Base-by-base conservation (phyloP, 2,329 filamentous ascomycete genomes). In the Diaporthe sp. region DNA sequence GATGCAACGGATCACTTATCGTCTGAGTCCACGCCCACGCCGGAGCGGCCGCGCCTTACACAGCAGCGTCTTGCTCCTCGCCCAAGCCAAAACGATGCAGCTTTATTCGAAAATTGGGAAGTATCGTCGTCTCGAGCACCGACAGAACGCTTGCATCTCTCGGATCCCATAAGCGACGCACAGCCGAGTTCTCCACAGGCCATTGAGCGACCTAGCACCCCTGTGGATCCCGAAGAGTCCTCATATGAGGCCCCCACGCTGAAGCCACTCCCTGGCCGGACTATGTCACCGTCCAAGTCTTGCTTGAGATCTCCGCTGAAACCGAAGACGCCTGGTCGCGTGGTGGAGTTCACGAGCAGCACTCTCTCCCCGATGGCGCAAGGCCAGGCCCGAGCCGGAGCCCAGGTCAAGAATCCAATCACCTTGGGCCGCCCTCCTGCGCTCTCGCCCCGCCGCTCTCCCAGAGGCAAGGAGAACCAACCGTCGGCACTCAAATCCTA, bases 241-340 rank as follows among this genome's bases (percentile, higher is more conserved):
- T 84, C 81, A 71, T 81, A 85, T 65, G 80, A 83, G 22, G 84
- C 82, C 4, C 84, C 84, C 5, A 79, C 85, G n/a, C 85, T 89
- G 31, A 86, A 87, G 9, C 87, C 88, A 2, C 83, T 87, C 4
- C 89, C 89, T 17, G 84, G 87, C 71, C 87, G 85, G 76, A 85
- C 86, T n/a, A 86, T 87, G 6, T 91, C 90, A 1, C 90, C 90
- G 0, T 85, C 82, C 12, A 92, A 92, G 79, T 92, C 90, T 0
- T 89, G 86, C 78, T 82, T 92, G 34, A 87, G 90, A 25, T 90
- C 90, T 5, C 89, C 90, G 0, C 80, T 90, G 25, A 92, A 92
- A 79, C 87, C 88, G 4, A 90, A 87, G 76, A 91, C 89, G 2
- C 89, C 89, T 0, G 90, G 90, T 6, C 87, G 89, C 0, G 88